Evolutionary conservation across 2,329 filamentous ascomycete genomes (phyloP).

Genomic region (Emergomyces africanus): DNA sequence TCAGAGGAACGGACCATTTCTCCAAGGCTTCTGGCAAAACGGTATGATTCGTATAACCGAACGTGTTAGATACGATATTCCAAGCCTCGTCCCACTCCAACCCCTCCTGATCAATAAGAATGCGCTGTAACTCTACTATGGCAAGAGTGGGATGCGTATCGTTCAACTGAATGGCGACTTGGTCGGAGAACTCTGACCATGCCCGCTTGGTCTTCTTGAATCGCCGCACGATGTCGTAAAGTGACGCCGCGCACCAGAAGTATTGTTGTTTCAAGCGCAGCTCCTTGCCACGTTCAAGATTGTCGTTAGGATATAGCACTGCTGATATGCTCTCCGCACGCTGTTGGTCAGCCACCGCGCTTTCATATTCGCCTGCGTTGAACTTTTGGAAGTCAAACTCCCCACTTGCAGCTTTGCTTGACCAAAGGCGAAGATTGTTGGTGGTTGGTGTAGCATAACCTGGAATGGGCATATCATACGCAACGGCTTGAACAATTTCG

Average conservation of each 20-base stretch:
- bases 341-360: constrained; percentile 95
- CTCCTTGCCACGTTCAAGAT: constrained; percentile 91
- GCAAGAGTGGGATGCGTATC: constrained; percentile 95
- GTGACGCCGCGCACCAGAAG: constrained; percentile 96
- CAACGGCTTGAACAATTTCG: constrained; percentile 81
- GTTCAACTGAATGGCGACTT: constrained; percentile 95
- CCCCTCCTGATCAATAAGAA: constrained; percentile 77
- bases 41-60: constrained; percentile 98
- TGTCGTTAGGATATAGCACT: constrained; percentile 95
- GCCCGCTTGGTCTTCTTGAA: constrained; percentile 94
- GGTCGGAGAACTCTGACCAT: constrained; percentile 86
- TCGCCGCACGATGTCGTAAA: constrained; percentile 89
- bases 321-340: constrained; percentile 98
- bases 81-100: constrained; percentile 90
- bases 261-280: constrained; percentile 97
- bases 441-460: constrained; percentile 82
- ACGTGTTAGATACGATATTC: constrained; percentile 64
- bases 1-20: constrained; percentile 91
- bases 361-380: constrained; percentile 96
- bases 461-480: constrained; percentile 86
- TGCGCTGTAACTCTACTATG: constrained; percentile 89
- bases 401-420: constrained; percentile 89
- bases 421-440: constrained; percentile 96
- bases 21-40: constrained; percentile 93
- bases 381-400: constrained; percentile 99